Evolutionary conservation across 495 filamentous ascomycete genomes (phyloP).

Genomic region (Pyrenula massariospora): DNA sequence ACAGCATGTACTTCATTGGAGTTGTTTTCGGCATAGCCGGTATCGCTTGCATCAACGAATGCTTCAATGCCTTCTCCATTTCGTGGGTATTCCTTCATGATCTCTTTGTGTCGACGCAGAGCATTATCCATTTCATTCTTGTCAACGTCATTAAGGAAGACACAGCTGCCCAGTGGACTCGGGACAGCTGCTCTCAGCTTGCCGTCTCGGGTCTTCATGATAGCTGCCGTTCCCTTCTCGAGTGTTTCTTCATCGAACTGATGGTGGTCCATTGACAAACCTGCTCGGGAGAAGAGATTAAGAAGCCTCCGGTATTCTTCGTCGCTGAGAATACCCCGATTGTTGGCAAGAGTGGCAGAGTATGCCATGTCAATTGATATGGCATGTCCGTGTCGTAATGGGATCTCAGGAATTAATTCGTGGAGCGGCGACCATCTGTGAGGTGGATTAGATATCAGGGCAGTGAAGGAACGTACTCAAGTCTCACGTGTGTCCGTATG

Average conservation of each 20-base stretch:
- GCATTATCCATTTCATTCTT: conserved; percentile 36
- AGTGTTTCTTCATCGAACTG: conserved; percentile 46
- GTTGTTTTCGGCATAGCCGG: conserved; percentile 39
- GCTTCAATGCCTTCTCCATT: conserved; percentile 47
- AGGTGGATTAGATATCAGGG: background rate
- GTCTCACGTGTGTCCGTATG: conserved; percentile 53
- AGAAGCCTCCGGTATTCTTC: conserved; percentile 42
- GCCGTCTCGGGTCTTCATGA: conserved; percentile 52
- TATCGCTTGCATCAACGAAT: conserved; percentile 50
- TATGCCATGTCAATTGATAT: conserved; percentile 60
- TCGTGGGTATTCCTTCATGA: conserved; percentile 40
- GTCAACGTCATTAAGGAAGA: conserved; percentile 45
- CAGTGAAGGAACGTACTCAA: background rate
- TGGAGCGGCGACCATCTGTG: conserved; percentile 49
- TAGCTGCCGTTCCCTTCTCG: conserved; percentile 46
- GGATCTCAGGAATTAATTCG: conserved; percentile 46
- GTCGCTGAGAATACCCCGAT: conserved; percentile 35
- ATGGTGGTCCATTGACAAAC: conserved; percentile 49
- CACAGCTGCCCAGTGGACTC: conserved; percentile 39
- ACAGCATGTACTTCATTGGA: conserved; percentile 19
- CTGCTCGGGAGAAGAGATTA: conserved; percentile 46
- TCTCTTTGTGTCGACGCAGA: conserved; percentile 38
- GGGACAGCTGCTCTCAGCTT: conserved; percentile 47
- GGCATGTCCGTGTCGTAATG: conserved; percentile 52
- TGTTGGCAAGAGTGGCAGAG: conserved; percentile 46